phyloP scores from a whole-genome alignment of 805 yeast genomes.

The Hagleromyces aurorensis region DNA sequence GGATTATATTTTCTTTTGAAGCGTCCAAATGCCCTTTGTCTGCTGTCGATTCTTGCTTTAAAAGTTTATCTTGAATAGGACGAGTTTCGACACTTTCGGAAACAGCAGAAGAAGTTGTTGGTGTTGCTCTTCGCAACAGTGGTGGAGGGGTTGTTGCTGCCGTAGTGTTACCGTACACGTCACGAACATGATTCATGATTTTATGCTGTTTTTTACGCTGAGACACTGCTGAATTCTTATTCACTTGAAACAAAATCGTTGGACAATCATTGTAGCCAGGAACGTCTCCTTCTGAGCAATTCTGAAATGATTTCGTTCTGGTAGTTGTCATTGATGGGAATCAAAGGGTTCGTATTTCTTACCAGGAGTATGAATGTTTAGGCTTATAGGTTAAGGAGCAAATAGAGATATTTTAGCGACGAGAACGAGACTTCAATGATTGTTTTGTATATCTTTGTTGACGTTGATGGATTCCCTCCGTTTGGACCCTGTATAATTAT shows the following conservation, averaged over 20 bases:
- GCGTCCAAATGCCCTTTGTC: not conserved
- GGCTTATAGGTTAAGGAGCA: too few relatives aligned
- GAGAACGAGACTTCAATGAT: too few relatives aligned
- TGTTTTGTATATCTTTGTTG: too few relatives aligned
- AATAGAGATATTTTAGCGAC: too few relatives aligned
- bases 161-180: constrained; percentile 17
- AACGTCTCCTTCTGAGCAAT: constrained; percentile 36
- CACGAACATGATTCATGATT: constrained; percentile 9
- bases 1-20: constrained; percentile 17
- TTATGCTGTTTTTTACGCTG: constrained; percentile 4
- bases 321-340: too few relatives aligned
- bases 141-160: constrained; percentile 20
- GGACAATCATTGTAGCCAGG: constrained; percentile 40
- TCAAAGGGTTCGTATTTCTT: too few relatives aligned
- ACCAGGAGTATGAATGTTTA: too few relatives aligned
- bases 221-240: constrained; percentile 9
- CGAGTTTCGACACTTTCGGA: too few relatives aligned
- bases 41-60: constrained; percentile 1
- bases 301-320: constrained; percentile 30
- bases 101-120: not conserved
- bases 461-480: too few relatives aligned
- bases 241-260: constrained; percentile 22
- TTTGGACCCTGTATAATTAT: too few relatives aligned
- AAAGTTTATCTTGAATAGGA: too few relatives aligned
- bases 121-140: constrained; percentile 4